Conservation (phyloP, 208 protist species). For the Trypanosoma theileri region DNA sequence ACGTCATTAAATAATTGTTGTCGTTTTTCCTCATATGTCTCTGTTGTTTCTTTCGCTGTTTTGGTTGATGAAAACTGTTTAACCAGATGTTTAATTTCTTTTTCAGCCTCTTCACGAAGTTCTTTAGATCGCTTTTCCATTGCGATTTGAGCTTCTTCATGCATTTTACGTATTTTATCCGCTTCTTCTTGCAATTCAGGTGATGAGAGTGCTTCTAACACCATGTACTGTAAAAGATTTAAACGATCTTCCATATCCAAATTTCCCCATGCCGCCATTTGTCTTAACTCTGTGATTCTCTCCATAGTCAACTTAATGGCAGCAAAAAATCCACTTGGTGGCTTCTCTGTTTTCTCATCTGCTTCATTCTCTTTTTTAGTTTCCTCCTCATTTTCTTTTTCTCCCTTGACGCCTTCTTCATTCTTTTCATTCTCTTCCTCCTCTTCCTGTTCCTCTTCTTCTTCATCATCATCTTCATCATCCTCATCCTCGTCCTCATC, state of each 20-base stretch:
- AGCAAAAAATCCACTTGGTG: constrained; percentile 34
- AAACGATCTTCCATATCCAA: constrained; percentile 70
- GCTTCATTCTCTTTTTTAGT: background rate
- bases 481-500: constrained; percentile 29
- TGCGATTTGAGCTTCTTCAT: constrained; percentile 40
- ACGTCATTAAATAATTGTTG: constrained; percentile 38
- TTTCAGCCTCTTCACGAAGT: constrained; percentile 74
- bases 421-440: background rate
- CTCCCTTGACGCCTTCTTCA: constrained; percentile 16
- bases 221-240: constrained; percentile 72
- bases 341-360: constrained; percentile 20
- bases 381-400: constrained; percentile 15
- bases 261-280: constrained; percentile 81
- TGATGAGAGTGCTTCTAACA: constrained; percentile 61
- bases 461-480: constrained; percentile 22
- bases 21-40: constrained; percentile 38
- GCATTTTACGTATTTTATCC: constrained; percentile 50
- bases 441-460: constrained; percentile 5
- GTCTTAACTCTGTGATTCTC: constrained; percentile 51
- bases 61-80: constrained; percentile 33
- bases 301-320: constrained; percentile 70
- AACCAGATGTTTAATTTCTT: constrained; percentile 63
- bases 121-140: constrained; percentile 65
- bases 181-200: constrained; percentile 52
- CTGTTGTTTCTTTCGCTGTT: background rate